Percentiles rank a stretch among this genome's conserved stretches.
phyloP scores from a whole-genome alignment of 2,329 filamentous ascomycete genomes.

The Rhynchosporium agropyri region DNA sequence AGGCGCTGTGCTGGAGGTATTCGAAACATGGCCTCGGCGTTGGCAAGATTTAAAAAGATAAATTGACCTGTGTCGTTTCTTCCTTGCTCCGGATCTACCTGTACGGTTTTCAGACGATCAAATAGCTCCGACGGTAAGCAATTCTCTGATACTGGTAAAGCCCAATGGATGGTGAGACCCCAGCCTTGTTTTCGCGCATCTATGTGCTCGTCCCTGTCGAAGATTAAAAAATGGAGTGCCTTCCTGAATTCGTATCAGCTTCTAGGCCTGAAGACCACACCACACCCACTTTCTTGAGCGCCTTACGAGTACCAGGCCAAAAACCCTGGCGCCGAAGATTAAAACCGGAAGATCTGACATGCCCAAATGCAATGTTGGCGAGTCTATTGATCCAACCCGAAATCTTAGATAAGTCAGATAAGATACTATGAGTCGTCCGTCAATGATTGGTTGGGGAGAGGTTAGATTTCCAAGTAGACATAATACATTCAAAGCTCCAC shows the following conservation, averaged over 20 bases:
- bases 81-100: conserved; percentile 56
- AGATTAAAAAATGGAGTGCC: conserved; percentile 54
- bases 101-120: conserved; percentile 51
- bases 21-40: conserved; percentile 50
- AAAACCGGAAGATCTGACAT: conserved; percentile 29
- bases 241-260: conserved; percentile 8
- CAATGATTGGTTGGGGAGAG: too few relatives aligned
- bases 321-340: conserved; percentile 43
- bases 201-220: conserved; percentile 56
- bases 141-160: conserved; percentile 53
- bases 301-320: conserved; percentile 42
- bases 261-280: background rate
- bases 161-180: conserved; percentile 68
- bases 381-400: background rate
- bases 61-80: conserved; percentile 52
- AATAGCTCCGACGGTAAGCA: conserved; percentile 54
- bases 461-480: too few relatives aligned
- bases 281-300: conserved; percentile 30
- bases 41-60: conserved; percentile 58
- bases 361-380: too few relatives aligned
- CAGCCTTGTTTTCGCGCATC: conserved; percentile 56
- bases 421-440: too few relatives aligned
- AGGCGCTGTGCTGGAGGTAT: conserved; percentile 51
- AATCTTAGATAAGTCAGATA: background rate
- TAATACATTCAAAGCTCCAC: too few relatives aligned